Conservation (phyloP, 2,329 filamentous ascomycete species). For the Xylaria sp. region DNA sequence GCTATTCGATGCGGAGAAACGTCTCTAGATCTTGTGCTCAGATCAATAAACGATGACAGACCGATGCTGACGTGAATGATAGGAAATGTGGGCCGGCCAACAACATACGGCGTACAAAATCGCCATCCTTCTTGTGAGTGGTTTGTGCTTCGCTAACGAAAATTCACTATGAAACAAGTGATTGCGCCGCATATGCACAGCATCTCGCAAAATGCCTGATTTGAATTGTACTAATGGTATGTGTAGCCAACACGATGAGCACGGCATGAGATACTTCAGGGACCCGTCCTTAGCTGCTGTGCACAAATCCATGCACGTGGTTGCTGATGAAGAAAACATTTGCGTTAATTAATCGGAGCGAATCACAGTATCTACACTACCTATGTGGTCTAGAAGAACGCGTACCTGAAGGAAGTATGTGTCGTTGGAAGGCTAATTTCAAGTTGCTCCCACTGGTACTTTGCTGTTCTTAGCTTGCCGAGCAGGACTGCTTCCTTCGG, state of each 20-base stretch:
- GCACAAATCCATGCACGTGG: background rate
- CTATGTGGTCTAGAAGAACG: background rate
- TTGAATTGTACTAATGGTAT: background rate
- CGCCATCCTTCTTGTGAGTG: background rate
- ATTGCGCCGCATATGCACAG: conserved; percentile 16
- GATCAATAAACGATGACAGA: background rate
- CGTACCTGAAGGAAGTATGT: background rate
- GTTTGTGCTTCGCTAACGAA: background rate
- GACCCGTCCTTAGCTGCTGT: conserved; percentile 3
- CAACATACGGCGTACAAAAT: background rate
- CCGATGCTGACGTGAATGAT: background rate
- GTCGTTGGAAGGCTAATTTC: background rate
- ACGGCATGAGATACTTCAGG: conserved; percentile 1
- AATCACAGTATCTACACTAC: background rate
- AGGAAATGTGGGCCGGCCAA: background rate
- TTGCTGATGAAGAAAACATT: background rate
- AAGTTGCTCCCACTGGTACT: conserved; percentile 8
- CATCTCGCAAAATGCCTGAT: background rate
- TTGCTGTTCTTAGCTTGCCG: conserved; percentile 4
- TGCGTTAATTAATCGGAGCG: background rate
- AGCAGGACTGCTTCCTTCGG: conserved; percentile 16
- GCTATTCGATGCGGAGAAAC: background rate
- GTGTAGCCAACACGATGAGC: conserved; percentile 1
- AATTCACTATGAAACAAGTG: background rate
- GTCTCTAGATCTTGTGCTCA: background rate